Evolutionary conservation across 805 yeast genomes (phyloP).

Genomic region (Yarrowia deformans): DNA sequence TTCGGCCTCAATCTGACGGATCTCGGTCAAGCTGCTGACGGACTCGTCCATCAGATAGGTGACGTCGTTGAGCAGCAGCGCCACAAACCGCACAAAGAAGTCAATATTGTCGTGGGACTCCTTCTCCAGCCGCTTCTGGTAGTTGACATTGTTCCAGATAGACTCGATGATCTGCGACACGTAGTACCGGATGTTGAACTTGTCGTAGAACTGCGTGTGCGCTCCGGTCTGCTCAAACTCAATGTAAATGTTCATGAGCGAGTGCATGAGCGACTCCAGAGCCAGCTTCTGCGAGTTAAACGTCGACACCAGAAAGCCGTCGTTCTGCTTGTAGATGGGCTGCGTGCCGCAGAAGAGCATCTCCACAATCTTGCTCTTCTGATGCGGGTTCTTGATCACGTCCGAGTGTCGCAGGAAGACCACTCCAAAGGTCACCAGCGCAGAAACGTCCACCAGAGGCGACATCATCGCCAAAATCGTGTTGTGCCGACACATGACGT

Average conservation of each 20-base stretch:
- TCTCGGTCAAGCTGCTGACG: constrained; percentile 74
- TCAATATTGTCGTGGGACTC: constrained; percentile 75
- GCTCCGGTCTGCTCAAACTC: constrained; percentile 97
- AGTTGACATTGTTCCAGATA: constrained; percentile 77
- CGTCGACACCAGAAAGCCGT: constrained; percentile 73
- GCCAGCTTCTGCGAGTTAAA: constrained; percentile 71
- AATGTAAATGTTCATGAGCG: constrained; percentile 87
- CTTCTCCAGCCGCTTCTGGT: constrained; percentile 69
- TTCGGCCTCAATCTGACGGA: constrained; percentile 64
- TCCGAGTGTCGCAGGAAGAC: constrained; percentile 71
- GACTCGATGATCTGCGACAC: constrained; percentile 83
- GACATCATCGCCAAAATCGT: constrained; percentile 50
- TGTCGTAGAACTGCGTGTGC: constrained; percentile 93
- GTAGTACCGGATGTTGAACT: constrained; percentile 87
- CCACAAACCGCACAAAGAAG: constrained; percentile 90
- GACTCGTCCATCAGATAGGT: constrained; percentile 93
- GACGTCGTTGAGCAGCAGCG: constrained; percentile 92
- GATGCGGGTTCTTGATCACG: constrained; percentile 87
- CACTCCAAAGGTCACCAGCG: constrained; percentile 73
- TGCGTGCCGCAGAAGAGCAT: constrained; percentile 71
- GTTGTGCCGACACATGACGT: constrained; percentile 40
- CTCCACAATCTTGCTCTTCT: constrained; percentile 85
- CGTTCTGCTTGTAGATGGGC: constrained; percentile 53
- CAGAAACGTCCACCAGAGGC: constrained; percentile 61
- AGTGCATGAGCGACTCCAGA: constrained; percentile 71